Base-by-base conservation (phyloP, 225 moss, liverwort and hornwort genomes). In the Pseudisothecium myosuroides region DNA sequence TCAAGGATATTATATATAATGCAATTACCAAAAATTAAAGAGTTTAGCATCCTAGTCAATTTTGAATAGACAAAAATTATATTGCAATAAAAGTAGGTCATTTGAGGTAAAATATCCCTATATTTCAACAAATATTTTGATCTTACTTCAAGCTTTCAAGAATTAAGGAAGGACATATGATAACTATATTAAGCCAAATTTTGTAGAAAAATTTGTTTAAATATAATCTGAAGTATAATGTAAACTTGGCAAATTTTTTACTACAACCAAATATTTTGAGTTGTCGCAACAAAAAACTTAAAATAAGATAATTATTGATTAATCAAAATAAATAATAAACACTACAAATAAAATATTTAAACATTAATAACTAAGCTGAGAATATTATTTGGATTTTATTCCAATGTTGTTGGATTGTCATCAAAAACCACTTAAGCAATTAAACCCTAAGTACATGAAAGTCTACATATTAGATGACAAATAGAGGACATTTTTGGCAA, bases 251-350 rank as follows among this genome's bases (percentile, higher is more conserved):
- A 54, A 52, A 22, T 23, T 54, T 54, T 3, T 36, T 14, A 36
- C 1, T 3, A 2, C 3, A 77, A 77, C 6, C 20, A 54, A 14
- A 54, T 50, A 36, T 36, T 76, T 76, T 8, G 3, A 76, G 6
- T 0, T 52, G 1, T 9, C 0, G 0, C 3, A 20, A 32, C 3
- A 41, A 41, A 71, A 41, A 41, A 14, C 0, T 13, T 12, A 41
- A 71, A 8, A 8, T 0, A 26, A 41, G 41, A 39, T 4, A 39
- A 26, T 24, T 69, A 69, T 19, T 49, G 31, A 31, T 31, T 31
- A 49, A 31, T 47, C 7, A 74, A 47, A 73, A 11, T 31, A 73
- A 73, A 28, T 29, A 23, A 43, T 16, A 17, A 45, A 29, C 47
- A 11, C 2, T 7, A 7, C 0, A 20, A 21, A 19, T 14, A 12